Percentiles rank a stretch among this genome's conserved stretches.
Evolutionary conservation across 1,284 basidiomycete species (phyloP).

Genomic region (Ustilago hordei): DNA sequence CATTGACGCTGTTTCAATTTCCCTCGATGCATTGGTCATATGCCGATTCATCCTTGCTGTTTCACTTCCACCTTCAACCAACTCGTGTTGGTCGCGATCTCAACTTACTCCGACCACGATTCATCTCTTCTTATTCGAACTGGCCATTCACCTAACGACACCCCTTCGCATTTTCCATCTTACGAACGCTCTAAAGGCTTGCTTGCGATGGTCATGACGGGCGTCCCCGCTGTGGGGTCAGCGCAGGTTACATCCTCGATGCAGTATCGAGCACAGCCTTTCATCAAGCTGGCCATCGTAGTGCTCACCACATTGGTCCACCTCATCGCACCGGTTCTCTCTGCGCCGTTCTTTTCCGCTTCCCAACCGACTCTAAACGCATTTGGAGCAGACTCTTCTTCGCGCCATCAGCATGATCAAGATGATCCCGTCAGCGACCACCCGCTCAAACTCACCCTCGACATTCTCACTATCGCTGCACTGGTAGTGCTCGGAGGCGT

Average conservation of each 20-base stretch:
- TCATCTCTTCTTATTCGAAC: not conserved
- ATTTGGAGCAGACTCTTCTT: not conserved
- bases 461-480: conserved; percentile 58
- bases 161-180: not conserved
- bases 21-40: not conserved
- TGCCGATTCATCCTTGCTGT: not conserved
- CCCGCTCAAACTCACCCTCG: conserved; percentile 54
- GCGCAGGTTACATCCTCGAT: conserved; percentile 10
- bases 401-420: conserved; percentile 26
- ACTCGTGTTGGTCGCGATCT: not conserved
- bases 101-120: conserved; percentile 4
- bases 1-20: not conserved
- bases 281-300: conserved; percentile 46
- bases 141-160: not conserved
- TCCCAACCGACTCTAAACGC: conserved; percentile 2
- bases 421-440: conserved; percentile 47
- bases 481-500: conserved; percentile 70
- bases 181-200: not conserved
- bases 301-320: conserved; percentile 43
- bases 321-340: conserved; percentile 41
- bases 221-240: conserved; percentile 3
- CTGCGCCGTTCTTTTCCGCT: conserved; percentile 21
- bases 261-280: conserved; percentile 42
- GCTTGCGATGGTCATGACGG: conserved; percentile 12
- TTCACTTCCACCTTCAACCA: not conserved